Base-by-base conservation (phyloP, 345 rosid genomes). In the Sonneratia alba region DNA sequence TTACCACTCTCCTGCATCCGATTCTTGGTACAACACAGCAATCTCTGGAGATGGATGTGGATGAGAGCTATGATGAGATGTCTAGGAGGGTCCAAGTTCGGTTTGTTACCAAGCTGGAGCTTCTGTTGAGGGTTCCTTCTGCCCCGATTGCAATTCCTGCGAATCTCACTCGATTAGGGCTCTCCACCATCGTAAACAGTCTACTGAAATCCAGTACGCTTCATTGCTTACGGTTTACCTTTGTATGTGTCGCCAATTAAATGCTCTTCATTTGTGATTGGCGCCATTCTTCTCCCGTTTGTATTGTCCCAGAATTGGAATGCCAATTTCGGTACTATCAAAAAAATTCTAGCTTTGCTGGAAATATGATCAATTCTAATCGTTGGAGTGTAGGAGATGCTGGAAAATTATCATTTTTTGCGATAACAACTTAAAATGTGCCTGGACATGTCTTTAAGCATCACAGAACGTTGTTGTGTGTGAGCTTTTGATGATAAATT, bases 71-170 rank as follows among this genome's bases (percentile, higher is more conserved):
- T 24, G 80, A 77, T 55, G 84, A 70, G 22, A 69, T 43, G 24
- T 81, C 84, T 14, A 81, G 85, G 81, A 83, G 83, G 68, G 71
- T 92, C 59, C 96, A 90, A 69, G 98, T 85, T n/a, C 88, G 94
- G 66, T 92, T 96, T 77, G 78, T 91, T 15, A 96, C 99, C 37
- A 91, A 90, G 83, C 86, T 96, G 42, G 77, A 89, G 53, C 70
- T 82, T 55, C 89, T 91, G 0, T 83, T 71, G 68, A 87, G 81
- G 82, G 88, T 68, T 36, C 90, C 97, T 22, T 68, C 80, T 36
- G 75, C 82, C 76, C 69, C 93, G 73, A 81, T 92, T 59, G 87
- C 93, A 22, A 89, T 95, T 76, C 97, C 99, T 57, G 82, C 97
- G 36, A 81, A 83, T 66, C 85, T 90, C 84, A 89, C 97, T 56